phyloP scores from a whole-genome alignment of 352 stramenopile genomes.

The Phytophthora tubulina region DNA sequence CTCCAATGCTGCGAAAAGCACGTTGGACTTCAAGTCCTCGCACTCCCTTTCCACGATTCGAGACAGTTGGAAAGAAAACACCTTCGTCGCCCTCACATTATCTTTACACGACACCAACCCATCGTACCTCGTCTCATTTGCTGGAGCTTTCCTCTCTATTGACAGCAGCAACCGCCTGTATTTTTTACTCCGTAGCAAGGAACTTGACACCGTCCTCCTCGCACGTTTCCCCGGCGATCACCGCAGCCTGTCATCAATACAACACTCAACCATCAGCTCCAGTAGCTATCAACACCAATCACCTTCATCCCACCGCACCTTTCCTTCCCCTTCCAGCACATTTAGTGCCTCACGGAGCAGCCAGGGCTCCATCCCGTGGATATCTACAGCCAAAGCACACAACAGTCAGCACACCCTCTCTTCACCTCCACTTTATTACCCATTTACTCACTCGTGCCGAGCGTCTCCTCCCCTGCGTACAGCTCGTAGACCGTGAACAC shows the following conservation, averaged over 20 bases:
- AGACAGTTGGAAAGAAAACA: constrained; percentile 10
- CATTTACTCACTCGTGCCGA: constrained; percentile 68
- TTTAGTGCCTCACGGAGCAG: constrained; percentile 79
- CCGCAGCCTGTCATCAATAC: constrained; percentile 54
- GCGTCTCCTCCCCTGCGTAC: constrained; percentile 84
- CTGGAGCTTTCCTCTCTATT: constrained; percentile 11
- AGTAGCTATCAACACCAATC: not conserved
- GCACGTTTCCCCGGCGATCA: constrained; percentile 84
- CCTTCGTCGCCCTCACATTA: constrained; percentile 34
- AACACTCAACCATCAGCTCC: not conserved
- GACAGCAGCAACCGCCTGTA: not conserved
- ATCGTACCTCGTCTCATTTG: constrained; percentile 18
- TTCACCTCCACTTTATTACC: not conserved
- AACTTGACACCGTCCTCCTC: constrained; percentile 91
- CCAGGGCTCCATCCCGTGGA: constrained; percentile 89
- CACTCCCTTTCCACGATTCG: not conserved
- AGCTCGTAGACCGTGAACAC: constrained; percentile 90
- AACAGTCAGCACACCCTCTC: not conserved
- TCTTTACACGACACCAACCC: constrained; percentile 24
- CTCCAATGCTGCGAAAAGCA: constrained; percentile 15
- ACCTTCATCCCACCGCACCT: constrained; percentile 39
- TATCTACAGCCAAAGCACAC: constrained; percentile 43
- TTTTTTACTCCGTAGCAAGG: constrained; percentile 62
- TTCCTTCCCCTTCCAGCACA: constrained; percentile 80
- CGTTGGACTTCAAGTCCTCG: not conserved